Evolutionary conservation across 768 basidiomycete genomes (phyloP).

Genomic region (Exidia glandulosa): DNA sequence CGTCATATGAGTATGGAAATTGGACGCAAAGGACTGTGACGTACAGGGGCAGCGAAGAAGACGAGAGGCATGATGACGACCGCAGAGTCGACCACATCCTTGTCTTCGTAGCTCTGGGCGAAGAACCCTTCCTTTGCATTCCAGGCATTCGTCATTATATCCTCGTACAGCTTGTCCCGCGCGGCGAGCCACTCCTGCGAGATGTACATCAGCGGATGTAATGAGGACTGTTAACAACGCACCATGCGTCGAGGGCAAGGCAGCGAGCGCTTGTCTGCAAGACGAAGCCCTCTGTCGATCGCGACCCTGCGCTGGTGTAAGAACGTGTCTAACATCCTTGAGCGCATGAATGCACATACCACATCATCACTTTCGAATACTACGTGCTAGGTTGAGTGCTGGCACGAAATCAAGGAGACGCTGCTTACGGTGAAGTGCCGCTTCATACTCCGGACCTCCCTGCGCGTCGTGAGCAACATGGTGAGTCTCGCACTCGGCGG

Average conservation of each 20-base stretch:
- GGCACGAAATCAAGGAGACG: not conserved
- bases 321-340: not conserved
- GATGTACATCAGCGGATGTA: slow-evolving; percentile 11
- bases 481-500: slow-evolving; percentile 1
- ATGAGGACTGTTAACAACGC: not conserved
- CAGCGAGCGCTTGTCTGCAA: slow-evolving; percentile 90
- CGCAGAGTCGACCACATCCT: slow-evolving; percentile 70
- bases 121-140: slow-evolving; percentile 59
- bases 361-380: slow-evolving; percentile 93
- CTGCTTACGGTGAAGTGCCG: slow-evolving; percentile 70
- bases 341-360: slow-evolving; percentile 34
- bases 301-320: slow-evolving; percentile 58
- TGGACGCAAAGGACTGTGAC: slow-evolving; percentile 15
- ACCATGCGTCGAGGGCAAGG: slow-evolving; percentile 58
- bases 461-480: slow-evolving; percentile 23
- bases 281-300: slow-evolving; percentile 79
- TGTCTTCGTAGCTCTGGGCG: slow-evolving; percentile 86
- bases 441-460: slow-evolving; percentile 84
- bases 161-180: slow-evolving; percentile 82
- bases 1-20: not conserved
- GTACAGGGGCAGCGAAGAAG: slow-evolving; percentile 77
- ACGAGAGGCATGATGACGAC: slow-evolving; percentile 88
- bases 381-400: slow-evolving; percentile 13
- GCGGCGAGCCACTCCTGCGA: slow-evolving; percentile 54
- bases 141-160: slow-evolving; percentile 86